Percentiles rank a stretch among this genome's conserved stretches.
Evolutionary conservation across 2,329 filamentous ascomycete genomes (phyloP).

Genomic region (Cercospora nicotianae): DNA sequence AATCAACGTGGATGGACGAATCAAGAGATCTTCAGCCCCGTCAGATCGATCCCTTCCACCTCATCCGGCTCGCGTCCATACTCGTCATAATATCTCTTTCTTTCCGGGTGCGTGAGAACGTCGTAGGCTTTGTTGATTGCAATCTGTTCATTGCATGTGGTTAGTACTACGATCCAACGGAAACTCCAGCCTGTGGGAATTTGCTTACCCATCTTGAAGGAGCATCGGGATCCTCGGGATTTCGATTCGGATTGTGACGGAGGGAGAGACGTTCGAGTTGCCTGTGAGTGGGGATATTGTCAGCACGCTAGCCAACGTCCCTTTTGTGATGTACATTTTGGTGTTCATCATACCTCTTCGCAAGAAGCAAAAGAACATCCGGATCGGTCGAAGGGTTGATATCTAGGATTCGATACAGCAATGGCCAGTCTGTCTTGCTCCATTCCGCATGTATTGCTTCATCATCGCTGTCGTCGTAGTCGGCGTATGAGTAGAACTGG

Average conservation of each 20-base stretch:
- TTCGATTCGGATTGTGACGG: slow-evolving; percentile 26
- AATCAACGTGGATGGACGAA: neutral
- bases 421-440: slow-evolving; percentile 24
- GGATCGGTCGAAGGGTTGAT: slow-evolving; percentile 27
- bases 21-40: slow-evolving; percentile 18
- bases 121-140: slow-evolving; percentile 30
- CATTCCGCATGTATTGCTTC: slow-evolving; percentile 14
- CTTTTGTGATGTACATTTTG: neutral
- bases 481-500: slow-evolving; percentile 18
- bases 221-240: slow-evolving; percentile 31
- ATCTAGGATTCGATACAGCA: slow-evolving; percentile 33
- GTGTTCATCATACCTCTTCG: slow-evolving; percentile 21
- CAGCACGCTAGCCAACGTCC: neutral
- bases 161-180: neutral
- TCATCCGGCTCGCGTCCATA: slow-evolving; percentile 21
- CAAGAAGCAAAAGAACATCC: slow-evolving; percentile 16
- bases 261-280: slow-evolving; percentile 21
- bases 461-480: slow-evolving; percentile 20
- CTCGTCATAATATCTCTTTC: slow-evolving; percentile 26
- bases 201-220: slow-evolving; percentile 25
- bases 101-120: slow-evolving; percentile 25
- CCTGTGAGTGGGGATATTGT: slow-evolving; percentile 12
- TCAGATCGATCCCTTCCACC: slow-evolving; percentile 23
- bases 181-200: neutral
- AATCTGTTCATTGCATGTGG: neutral